Percentiles rank a stretch among this genome's conserved stretches.
Conservation (phyloP, 2,329 filamentous ascomycete species). For the Fusarium aywerte region DNA sequence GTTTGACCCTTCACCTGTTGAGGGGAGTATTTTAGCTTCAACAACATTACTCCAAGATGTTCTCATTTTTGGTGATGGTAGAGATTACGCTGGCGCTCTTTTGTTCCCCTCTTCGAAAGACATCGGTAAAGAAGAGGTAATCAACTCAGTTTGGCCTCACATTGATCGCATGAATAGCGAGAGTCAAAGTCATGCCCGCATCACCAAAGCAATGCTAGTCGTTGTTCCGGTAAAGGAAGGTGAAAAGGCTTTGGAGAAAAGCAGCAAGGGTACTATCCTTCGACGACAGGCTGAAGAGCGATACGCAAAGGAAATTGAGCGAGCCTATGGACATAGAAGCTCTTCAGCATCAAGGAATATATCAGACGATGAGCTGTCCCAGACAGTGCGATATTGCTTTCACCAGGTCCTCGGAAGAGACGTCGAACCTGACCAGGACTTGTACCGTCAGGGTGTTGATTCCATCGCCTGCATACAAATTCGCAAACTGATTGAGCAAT, state of each 20-base stretch:
- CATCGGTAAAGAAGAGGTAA: conserved; percentile 50
- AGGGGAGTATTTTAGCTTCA: conserved; percentile 63
- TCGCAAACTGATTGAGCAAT: conserved; percentile 49
- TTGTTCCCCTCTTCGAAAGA: conserved; percentile 57
- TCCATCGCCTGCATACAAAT: conserved; percentile 68
- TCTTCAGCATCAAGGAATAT: conserved; percentile 24
- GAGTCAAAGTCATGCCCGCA: conserved; percentile 61
- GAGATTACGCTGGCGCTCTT: conserved; percentile 65
- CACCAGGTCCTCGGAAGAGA: conserved; percentile 45
- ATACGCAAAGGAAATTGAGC: conserved; percentile 59
- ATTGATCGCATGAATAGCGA: conserved; percentile 61
- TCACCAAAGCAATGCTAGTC: conserved; percentile 62
- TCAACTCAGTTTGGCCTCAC: conserved; percentile 55
- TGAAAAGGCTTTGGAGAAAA: conserved; percentile 60
- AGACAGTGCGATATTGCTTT: conserved; percentile 50
- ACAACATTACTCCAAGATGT: conserved; percentile 60
- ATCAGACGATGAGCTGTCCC: conserved; percentile 50
- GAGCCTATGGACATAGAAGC: conserved; percentile 53
- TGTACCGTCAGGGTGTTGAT: conserved; percentile 69
- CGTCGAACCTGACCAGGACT: conserved; percentile 56
- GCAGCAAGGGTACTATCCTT: conserved; percentile 71
- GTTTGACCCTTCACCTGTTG: conserved; percentile 71
- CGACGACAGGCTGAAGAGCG: conserved; percentile 61
- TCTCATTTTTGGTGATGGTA: conserved; percentile 70
- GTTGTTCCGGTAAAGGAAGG: conserved; percentile 50